phyloP scores from a whole-genome alignment of 306 rosid species.

The Acacia acuminata region DNA sequence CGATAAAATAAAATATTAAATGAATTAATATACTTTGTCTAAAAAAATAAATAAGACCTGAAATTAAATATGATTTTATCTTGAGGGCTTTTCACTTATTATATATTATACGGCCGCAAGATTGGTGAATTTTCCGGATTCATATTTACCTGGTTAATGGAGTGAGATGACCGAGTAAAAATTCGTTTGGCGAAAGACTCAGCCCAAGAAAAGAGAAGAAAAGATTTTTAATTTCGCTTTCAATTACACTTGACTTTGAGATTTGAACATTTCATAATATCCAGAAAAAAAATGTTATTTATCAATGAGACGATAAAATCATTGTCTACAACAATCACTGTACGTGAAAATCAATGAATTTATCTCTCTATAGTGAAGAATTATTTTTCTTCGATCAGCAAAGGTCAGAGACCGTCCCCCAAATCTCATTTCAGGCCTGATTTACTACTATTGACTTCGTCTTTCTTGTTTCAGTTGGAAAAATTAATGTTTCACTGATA shows the following conservation, averaged over 20 bases:
- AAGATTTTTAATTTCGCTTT: background rate
- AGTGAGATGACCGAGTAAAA: background rate
- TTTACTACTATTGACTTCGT: background rate
- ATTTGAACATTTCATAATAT: background rate
- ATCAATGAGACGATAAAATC: background rate
- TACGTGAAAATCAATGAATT: background rate
- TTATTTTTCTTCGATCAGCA: background rate
- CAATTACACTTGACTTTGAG: background rate
- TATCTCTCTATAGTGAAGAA: background rate
- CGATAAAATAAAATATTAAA: too few species aligned
- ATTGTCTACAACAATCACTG: background rate
- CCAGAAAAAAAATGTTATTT: too few species aligned
- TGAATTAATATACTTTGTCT: too few species aligned
- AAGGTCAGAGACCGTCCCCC: background rate
- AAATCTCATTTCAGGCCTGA: background rate
- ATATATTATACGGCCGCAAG: background rate
- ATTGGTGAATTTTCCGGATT: too few species aligned
- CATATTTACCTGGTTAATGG: background rate
- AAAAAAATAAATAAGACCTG: too few species aligned
- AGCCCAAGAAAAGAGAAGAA: background rate
- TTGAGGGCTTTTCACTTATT: background rate
- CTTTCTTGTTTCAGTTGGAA: background rate
- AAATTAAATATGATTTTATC: too few species aligned
- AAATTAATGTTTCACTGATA: background rate
- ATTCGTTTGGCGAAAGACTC: background rate